Conservation (phyloP, 768 basidiomycete species). For the Leccinum incarnatum region DNA sequence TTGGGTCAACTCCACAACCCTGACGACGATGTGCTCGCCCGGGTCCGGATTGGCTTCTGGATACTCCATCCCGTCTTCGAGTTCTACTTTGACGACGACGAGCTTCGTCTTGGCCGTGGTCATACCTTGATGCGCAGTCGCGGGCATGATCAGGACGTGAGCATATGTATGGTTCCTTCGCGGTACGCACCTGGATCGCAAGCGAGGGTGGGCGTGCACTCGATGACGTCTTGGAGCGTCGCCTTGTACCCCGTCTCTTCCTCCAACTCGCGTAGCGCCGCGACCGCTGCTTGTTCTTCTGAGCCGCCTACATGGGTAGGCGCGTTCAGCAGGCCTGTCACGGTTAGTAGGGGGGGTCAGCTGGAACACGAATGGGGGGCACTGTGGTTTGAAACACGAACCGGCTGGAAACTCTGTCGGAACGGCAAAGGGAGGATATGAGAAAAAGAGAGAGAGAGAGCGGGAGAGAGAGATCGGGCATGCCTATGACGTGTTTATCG, state of each 20-base stretch:
- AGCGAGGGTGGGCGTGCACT: slow-evolving; percentile 61
- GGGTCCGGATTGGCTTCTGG: slow-evolving; percentile 76
- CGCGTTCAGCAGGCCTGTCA: slow-evolving; percentile 76
- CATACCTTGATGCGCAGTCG: slow-evolving; percentile 59
- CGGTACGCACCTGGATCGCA: slow-evolving; percentile 60
- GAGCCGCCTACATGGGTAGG: slow-evolving; percentile 27
- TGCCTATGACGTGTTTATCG: slow-evolving; percentile 72
- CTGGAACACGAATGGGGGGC: not conserved
- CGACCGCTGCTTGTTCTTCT: slow-evolving; percentile 68
- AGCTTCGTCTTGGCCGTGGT: slow-evolving; percentile 92
- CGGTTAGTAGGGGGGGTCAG: not conserved
- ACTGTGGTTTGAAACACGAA: slow-evolving; percentile 24
- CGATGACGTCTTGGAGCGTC: slow-evolving; percentile 47
- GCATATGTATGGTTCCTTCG: too few relatives aligned
- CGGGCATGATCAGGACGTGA: not conserved
- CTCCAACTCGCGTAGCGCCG: slow-evolving; percentile 84
- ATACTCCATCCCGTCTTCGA: slow-evolving; percentile 63
- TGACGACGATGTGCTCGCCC: slow-evolving; percentile 82
- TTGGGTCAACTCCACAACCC: slow-evolving; percentile 65
- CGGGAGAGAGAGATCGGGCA: not conserved
- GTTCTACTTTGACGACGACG: slow-evolving; percentile 63
- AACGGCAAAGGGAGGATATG: not conserved
- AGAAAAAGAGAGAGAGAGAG: not conserved
- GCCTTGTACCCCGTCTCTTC: slow-evolving; percentile 93
- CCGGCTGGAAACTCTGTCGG: slow-evolving; percentile 56